Evolutionary conservation across 306 rosid species (phyloP), one percentile per base, ranked within the genome.

Genomic region (Nissolia schottii): DNA sequence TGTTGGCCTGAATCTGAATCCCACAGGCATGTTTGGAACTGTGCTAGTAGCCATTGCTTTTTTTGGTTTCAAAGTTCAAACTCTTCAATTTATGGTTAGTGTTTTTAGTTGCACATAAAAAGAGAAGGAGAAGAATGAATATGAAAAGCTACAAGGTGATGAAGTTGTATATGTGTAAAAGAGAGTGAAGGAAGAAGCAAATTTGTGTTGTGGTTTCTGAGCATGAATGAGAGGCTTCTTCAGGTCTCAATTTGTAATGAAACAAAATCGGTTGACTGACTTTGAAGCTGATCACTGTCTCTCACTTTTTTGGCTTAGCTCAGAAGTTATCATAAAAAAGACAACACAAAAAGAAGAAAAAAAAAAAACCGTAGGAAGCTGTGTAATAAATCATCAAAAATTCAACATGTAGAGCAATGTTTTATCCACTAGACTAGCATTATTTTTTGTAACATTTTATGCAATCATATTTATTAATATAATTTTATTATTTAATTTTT

Each of bases 1-100:
- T 0, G 90, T 86, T 4, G 98, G 97, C 2, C 22, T 70, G 73
- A 90, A 90, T 35, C 96, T 70, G 83, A 13, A 90, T 29, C 94
- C 97, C 0, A 79, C 77, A 6, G 85, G 88, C 56, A 76, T 0
- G 15, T 13, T 15, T 4, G 41, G 8, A 29, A 3, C 0, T 51
- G n/a, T 7, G 70, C 34, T 2, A 48, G 32, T 32, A 7, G 12
- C 62, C 85, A 81, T 73, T 51, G 34, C 14, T 67, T 24, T 31
- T 1, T 1, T 29, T 13, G 10, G 43, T 59, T 61, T 6, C 0
- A 5, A n/a, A n/a, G 14, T 13, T 28, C 1, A 23, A 8, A 1
- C 7, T 32, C 38, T 37, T 37, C 43, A 41, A 41, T n/a, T 5
- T 41, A 41, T 41, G 48, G 48, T 41, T 41, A n/a, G n/a, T 15